phyloP scores from a whole-genome alignment of 177 flowering plant genomes.

The Telopea speciosissima region DNA sequence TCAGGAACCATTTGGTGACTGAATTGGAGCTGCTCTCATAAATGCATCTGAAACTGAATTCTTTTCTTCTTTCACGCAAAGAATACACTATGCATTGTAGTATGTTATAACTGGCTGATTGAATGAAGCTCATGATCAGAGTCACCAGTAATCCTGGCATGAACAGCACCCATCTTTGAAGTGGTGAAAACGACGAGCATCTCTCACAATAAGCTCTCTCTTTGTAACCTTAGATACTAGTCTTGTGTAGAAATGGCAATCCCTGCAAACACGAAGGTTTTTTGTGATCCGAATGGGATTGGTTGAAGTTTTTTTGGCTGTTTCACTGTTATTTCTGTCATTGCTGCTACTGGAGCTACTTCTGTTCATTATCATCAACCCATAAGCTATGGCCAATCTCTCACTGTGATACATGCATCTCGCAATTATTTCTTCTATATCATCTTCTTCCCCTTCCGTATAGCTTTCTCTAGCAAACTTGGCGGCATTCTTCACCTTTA shows the following conservation, averaged over 20 bases:
- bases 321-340: not conserved
- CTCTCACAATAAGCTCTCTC: conserved; percentile 25
- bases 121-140: too few species aligned
- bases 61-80: too few species aligned
- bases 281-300: conserved; percentile 22
- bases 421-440: conserved; percentile 12
- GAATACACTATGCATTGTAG: too few species aligned
- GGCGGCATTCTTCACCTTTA: conserved; percentile 9
- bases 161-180: conserved; percentile 24
- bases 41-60: too few species aligned
- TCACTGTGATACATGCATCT: conserved; percentile 29
- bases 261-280: conserved; percentile 25
- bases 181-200: conserved; percentile 26
- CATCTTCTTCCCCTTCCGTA: conserved; percentile 7
- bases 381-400: conserved; percentile 31
- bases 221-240: conserved; percentile 21
- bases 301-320: not conserved
- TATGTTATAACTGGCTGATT: too few species aligned
- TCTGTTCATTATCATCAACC: conserved; percentile 9
- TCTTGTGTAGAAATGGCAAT: conserved; percentile 26
- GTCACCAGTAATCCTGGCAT: conserved; percentile 29
- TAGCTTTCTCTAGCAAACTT: conserved; percentile 4
- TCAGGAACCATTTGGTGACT: too few species aligned
- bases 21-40: too few species aligned
- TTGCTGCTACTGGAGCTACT: not conserved